Evolutionary conservation across 352 stramenopile genomes (phyloP), one percentile per base, ranked within the genome.

Genomic region (Globisporangium barbulae): DNA sequence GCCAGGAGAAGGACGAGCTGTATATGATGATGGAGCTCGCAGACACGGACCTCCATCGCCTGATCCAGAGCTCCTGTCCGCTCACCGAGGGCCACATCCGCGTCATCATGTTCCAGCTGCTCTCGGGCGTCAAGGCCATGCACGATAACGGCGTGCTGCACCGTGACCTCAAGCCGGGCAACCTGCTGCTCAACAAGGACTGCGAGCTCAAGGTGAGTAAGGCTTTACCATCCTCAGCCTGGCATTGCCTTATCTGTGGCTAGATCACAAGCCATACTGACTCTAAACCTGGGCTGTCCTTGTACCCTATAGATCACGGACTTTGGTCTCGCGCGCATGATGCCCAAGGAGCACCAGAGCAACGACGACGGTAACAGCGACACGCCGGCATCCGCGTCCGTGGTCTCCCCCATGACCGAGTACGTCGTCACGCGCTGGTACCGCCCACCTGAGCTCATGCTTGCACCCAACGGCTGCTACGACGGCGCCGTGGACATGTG

Each of bases 21-120:
- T 98, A 98, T 73, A 98, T 98, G 76, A 95, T 97, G 71, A 98
- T 98, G 94, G 91, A 98, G 68, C 78, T 98, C 28, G 88, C 96
- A 4, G 94, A 98, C 71, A 98, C 88, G 19, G 94, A 98, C 69
- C 78, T 98, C 42, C 90, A 97, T 52, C 79, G 87, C 1, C 78
- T 97, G 30, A 96, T 97, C 55, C 88, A 96, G 67, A 96, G 85
- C 64, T 92, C 88, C 2, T 94, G 86, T 47, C 83, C 81, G n/a
- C 64, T 93, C 9, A 88, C 80, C 0, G 81, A 92, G 61, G 84
- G 82, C 45, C 86, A 93, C 74, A 89, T 93, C 55, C 82, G 86
- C 33, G 82, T 94, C 60, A 93, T 93, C 74, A 92, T 94, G 84
- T 91, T 89, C 69, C 86, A 93, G 63, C 65, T 94, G 39, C 74